These are phyloP conservation scores for Capsicum chinense DNA, from an alignment of 257 asterid genomes.

Conservation along the genomic window DNA sequence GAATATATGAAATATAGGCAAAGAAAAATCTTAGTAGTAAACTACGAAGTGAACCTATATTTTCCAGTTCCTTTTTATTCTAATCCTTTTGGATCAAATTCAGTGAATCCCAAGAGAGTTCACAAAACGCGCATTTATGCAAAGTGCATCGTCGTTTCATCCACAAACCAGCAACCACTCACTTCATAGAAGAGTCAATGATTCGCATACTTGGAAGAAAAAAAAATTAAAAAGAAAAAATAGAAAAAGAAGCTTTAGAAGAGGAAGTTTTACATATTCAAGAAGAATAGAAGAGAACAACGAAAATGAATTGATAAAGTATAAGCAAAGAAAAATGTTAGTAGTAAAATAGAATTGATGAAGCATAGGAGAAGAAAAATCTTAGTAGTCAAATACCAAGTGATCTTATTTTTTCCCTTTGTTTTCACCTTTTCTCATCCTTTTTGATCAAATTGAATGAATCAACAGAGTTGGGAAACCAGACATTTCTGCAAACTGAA, in stretches of 20 bases:
- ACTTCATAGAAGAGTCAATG: neutral
- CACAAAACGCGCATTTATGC: neutral
- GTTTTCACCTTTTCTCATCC: neutral
- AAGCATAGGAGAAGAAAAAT: neutral
- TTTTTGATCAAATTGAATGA: neutral
- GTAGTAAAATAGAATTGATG: neutral
- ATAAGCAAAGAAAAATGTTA: neutral
- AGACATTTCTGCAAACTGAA: neutral
- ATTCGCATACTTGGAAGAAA: neutral
- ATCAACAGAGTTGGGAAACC: neutral
- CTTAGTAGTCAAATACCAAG: slow-evolving; percentile 16
- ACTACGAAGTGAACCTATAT: no score
- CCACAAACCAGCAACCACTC: neutral
- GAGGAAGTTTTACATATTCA: neutral
- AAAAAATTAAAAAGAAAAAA: neutral
- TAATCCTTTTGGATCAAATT: no score
- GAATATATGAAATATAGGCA: no score
- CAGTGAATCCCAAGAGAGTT: no score
- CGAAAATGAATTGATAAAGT: neutral
- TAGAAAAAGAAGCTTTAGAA: neutral
- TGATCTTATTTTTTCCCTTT: neutral
- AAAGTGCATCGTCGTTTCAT: neutral
- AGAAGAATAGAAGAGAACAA: neutral
- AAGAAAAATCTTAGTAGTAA: no score
- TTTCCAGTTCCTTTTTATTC: no score